Evolutionary conservation across 192 early-diverging fungal genomes (phyloP), one percentile per base, ranked within the genome.

Genomic region (Rhizophagus sp.): DNA sequence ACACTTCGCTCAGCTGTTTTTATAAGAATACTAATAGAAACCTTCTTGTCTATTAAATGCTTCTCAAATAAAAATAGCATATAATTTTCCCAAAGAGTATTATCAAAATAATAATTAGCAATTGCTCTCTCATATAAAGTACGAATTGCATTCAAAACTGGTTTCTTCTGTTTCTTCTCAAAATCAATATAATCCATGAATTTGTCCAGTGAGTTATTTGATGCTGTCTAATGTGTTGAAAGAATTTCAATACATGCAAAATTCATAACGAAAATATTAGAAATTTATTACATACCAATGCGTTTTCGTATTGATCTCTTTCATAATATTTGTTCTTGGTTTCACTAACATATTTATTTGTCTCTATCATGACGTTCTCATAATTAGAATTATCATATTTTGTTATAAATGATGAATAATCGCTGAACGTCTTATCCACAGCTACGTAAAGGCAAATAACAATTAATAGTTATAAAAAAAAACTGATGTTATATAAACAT

Each of bases 41-140:
- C 68, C 79, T 78, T 78, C 10, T 57, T 57, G 15, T 74, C 73
- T 30, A 93, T 86, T 77, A 93, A 75, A 66, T 88, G 89, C 11
- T 57, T 57, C n/a, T 74, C 73, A 74, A 94, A 85, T 77, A 93
- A 73, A 66, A 88, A 91, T 7, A 83, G 39, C n/a, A 93, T 77
- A 81, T 92, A 95, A 67, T 88, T 84, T 39, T 91, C 90, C 94
- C 94, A 95, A 5, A 93, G 69, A 0, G 70, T 52, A n/a, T 85
- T 80, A 17, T 91, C 90, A 4, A 90, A 79, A 69, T 88, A 94
- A 79, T 93, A 88, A 2, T 88, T 65, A 1, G 85, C 81, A 57
- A 94, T 69, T 2, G 90, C 91, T n/a, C 93, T 80, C 78, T 95
- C 94, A 65, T 87, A 95, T 63, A 95, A 67, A 4, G 81, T 87